phyloP scores from a whole-genome alignment of 1,284 basidiomycete genomes.

The Calocybe gambosa region DNA sequence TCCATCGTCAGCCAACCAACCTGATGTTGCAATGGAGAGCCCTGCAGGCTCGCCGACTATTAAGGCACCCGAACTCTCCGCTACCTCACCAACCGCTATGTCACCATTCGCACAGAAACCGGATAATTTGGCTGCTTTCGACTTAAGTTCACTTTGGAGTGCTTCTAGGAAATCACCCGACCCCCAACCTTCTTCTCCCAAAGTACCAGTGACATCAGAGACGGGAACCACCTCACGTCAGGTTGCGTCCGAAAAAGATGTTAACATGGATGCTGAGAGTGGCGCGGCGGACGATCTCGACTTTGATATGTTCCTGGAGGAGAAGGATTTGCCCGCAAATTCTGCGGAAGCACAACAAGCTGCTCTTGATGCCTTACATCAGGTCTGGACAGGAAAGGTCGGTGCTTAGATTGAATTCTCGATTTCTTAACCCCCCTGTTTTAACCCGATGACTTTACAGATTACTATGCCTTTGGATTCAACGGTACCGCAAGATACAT shows the following conservation, averaged over 20 bases:
- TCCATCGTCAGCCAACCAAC: constrained; percentile 8
- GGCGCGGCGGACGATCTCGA: constrained; percentile 62
- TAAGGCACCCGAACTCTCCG: constrained; percentile 7
- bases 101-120: constrained; percentile 52
- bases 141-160: constrained; percentile 67
- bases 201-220: constrained; percentile 15
- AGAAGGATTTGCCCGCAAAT: constrained; percentile 35
- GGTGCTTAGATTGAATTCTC: constrained; percentile 16
- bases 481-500: constrained; percentile 54
- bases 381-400: constrained; percentile 71
- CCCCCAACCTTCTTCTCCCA: constrained; percentile 14
- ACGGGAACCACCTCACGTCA: constrained; percentile 19
- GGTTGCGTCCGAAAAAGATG: constrained; percentile 31
- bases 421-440: constrained; percentile 1
- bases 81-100: constrained; percentile 27
- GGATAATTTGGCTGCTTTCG: constrained; percentile 50
- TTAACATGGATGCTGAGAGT: constrained; percentile 36
- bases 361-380: constrained; percentile 45
- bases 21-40: constrained; percentile 7
- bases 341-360: constrained; percentile 32
- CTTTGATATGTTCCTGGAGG: constrained; percentile 76
- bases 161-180: constrained; percentile 27
- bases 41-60: constrained; percentile 1
- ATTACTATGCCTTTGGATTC: constrained; percentile 74
- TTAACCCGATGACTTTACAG: constrained; percentile 30